Conservation (phyloP, 2,329 filamentous ascomycete species). For the Neofusicoccum umdonicola region DNA sequence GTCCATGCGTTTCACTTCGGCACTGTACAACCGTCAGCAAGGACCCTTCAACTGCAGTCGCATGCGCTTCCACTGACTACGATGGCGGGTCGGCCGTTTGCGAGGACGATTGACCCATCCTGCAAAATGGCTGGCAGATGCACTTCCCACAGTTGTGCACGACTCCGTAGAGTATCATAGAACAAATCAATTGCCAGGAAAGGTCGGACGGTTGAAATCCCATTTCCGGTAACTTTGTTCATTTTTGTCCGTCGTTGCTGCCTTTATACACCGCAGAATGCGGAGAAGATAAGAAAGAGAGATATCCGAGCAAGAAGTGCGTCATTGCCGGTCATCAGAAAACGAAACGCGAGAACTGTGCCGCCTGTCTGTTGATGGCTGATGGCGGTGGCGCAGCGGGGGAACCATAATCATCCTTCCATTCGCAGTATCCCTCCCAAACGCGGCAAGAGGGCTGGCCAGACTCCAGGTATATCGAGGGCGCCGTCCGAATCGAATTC, state of each 20-base stretch:
- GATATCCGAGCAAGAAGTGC: neutral
- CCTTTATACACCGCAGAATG: neutral
- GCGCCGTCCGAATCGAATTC: too few relatives aligned
- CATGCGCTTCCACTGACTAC: neutral
- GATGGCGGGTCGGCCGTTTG: neutral
- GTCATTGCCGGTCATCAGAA: neutral
- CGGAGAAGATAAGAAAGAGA: constrained; percentile 2
- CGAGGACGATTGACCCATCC: neutral
- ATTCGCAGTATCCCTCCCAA: neutral
- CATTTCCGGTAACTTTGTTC: too few relatives aligned
- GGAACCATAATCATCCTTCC: neutral
- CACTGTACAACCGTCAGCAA: too few relatives aligned
- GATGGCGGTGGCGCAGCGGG: neutral
- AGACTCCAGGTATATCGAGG: too few relatives aligned
- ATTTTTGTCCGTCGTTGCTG: neutral
- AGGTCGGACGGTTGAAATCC: too few relatives aligned
- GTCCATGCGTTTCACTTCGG: neutral
- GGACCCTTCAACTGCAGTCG: too few relatives aligned
- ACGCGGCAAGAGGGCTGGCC: too few relatives aligned
- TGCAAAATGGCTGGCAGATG: neutral
- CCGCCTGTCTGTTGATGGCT: neutral
- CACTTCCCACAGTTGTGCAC: too few relatives aligned
- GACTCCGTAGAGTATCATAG: too few relatives aligned
- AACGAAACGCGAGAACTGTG: neutral
- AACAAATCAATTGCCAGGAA: too few relatives aligned